Percentiles rank a stretch among this genome's conserved stretches.
These are phyloP conservation scores for Chytriomyces confervae DNA, from an alignment of 192 early-diverging fungal species.

Conservation along the genomic window DNA sequence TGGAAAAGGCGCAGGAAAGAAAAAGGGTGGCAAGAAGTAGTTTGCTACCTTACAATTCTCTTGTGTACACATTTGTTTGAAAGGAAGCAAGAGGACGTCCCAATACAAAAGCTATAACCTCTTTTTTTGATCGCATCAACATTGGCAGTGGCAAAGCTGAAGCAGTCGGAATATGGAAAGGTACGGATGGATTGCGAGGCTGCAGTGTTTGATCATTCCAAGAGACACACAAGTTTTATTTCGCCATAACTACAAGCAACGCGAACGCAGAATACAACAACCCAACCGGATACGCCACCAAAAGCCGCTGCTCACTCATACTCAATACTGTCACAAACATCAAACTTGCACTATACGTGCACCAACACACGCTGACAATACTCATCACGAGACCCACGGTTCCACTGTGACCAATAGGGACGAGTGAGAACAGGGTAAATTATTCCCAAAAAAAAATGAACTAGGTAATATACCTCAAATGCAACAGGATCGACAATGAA, in stretches of 20 bases:
- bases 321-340: conserved; percentile 94
- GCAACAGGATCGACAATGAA: conserved; percentile 70
- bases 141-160: too few species aligned
- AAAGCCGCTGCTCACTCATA: conserved; percentile 90
- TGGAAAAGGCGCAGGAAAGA: background rate
- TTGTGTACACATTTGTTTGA: too few species aligned
- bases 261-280: conserved; percentile 95
- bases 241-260: conserved; percentile 76
- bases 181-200: too few species aligned
- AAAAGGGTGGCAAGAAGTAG: background rate
- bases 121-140: too few species aligned
- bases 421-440: background rate
- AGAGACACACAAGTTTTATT: too few species aligned
- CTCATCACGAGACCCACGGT: conserved; percentile 60
- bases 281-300: conserved; percentile 93
- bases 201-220: too few species aligned
- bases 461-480: conserved; percentile 64
- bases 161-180: too few species aligned
- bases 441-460: background rate
- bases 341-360: conserved; percentile 89
- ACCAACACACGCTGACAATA: conserved; percentile 83
- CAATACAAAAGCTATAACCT: too few species aligned
- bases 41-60: background rate
- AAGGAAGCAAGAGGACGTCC: too few species aligned
- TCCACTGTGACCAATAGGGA: conserved; percentile 9